Percentiles rank a stretch among this genome's conserved stretches.
Conservation (phyloP, 306 rosid species). For the Cicer bijugum region DNA sequence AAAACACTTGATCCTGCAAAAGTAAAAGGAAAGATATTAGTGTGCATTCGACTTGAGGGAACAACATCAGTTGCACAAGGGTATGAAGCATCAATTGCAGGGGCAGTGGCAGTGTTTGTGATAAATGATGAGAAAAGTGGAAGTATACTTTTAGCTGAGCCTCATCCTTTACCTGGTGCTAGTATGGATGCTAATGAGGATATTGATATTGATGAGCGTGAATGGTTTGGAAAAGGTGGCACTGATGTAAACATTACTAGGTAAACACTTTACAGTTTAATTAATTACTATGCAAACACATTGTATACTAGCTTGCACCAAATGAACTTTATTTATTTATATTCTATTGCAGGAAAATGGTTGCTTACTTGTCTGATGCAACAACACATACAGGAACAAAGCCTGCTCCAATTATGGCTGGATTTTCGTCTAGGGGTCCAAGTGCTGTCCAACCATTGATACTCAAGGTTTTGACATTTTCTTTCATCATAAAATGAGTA, state of each 20-base stretch:
- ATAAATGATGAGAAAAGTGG: constrained; percentile 47
- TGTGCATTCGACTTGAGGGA: constrained; percentile 51
- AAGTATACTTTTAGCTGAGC: constrained; percentile 52
- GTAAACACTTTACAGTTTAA: constrained; percentile 32
- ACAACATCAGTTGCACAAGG: constrained; percentile 52
- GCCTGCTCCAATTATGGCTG: constrained; percentile 68
- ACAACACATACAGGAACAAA: constrained; percentile 51
- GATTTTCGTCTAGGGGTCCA: constrained; percentile 82
- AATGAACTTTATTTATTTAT: background rate
- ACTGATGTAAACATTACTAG: constrained; percentile 50
- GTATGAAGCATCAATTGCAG: constrained; percentile 48
- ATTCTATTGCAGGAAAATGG: constrained; percentile 49
- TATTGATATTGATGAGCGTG: constrained; percentile 12
- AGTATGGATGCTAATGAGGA: constrained; percentile 8
- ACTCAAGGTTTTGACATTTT: constrained; percentile 57
- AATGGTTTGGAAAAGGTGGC: constrained; percentile 45
- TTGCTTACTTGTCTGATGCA: constrained; percentile 51
- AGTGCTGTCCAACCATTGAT: constrained; percentile 49
- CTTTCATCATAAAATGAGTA: background rate
- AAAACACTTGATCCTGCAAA: constrained; percentile 47
- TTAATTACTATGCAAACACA: background rate
- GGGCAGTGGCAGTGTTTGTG: constrained; percentile 65
- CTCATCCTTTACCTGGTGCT: constrained; percentile 55
- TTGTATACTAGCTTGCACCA: background rate
- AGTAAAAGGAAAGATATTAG: constrained; percentile 49